Base-by-base conservation (phyloP, 805 yeast species). In the Vanderwaltozyma yarrowii region DNA sequence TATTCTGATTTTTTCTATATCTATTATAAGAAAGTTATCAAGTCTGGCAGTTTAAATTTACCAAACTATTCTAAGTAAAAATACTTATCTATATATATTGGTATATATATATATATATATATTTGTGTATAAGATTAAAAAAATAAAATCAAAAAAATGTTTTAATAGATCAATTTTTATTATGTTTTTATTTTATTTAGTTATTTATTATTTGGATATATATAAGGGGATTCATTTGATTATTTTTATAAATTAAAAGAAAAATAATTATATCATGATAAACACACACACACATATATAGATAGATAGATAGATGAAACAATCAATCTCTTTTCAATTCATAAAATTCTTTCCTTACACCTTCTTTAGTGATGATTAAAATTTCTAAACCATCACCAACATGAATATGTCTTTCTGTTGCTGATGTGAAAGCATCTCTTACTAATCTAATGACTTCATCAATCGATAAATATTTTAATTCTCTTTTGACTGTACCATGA, bases 361-460 rank as follows among this genome's bases (percentile, higher is more conserved):
- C 98, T 18, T 87, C 95, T 59, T 87, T 88, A 12, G 96, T 86
- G 42, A 89, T 88, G 50, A 92, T 83, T 47, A 82, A 67, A 35
- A 92, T 80, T 62, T 92, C 95, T 45, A 92, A 71, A 5, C 92
- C 94, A 67, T 92, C 98, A 68, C 98, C 98, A 37, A 92, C 97
- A 50, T 88, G 94, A 51, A 92, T 92, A 64, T 92, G 97, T 72
- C 98, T 82, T 66, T 92, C 98, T 15, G 97, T 89, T 16, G 96
- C 98, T 8, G 96, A 86, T 17, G 86, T 71, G 58, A 92, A 92
- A 5, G 98, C 95, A 64, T 92, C 98, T 60, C 78, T 80, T 28
- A 92, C 96, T 46, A 92, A 67, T 50, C 78, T 73, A 53, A 92
- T 67, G 18, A 87, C 96, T 65, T 88, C 95, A 2, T 86, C 95